These are phyloP conservation scores for Circinella umbellata DNA, from an alignment of 371 early-diverging fungal species.

Conservation along the genomic window DNA sequence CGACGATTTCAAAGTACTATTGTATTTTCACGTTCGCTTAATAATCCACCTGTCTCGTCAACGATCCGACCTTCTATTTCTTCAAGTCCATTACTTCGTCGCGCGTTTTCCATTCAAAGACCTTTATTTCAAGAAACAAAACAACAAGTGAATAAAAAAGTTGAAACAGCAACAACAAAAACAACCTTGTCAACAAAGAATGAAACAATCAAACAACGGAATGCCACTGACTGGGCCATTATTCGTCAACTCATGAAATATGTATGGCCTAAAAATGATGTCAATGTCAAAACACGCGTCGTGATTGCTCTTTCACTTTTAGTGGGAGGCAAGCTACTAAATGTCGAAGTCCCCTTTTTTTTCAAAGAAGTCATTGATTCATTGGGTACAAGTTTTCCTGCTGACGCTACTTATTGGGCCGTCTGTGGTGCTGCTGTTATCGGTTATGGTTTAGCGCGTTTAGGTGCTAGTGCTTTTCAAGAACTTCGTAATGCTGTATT, in stretches of 20 bases:
- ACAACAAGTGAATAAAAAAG: conserved; percentile 8
- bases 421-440: conserved; percentile 87
- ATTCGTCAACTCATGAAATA: conserved; percentile 81
- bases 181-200: not conserved
- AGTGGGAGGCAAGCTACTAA: conserved; percentile 83
- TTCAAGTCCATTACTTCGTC: conserved; percentile 1
- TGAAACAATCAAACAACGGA: conserved; percentile 22
- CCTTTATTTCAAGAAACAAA: conserved; percentile 17
- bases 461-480: conserved; percentile 83
- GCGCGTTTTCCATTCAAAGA: not conserved
- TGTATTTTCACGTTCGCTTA: not conserved
- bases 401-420: conserved; percentile 67
- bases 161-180: not conserved
- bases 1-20: conserved; percentile 3
- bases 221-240: conserved; percentile 70
- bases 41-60: not conserved
- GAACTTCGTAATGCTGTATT: conserved; percentile 96
- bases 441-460: conserved; percentile 92
- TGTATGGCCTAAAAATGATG: conserved; percentile 90
- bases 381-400: conserved; percentile 57
- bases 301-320: conserved; percentile 81
- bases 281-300: conserved; percentile 83
- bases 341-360: conserved; percentile 93
- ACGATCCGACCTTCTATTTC: not conserved
- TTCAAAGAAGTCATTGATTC: conserved; percentile 93